A percentile compares a stretch with the other conserved stretches of the same genome.
phyloP scores from a whole-genome alignment of 495 filamentous ascomycete genomes.

The Xylaria sp. region DNA sequence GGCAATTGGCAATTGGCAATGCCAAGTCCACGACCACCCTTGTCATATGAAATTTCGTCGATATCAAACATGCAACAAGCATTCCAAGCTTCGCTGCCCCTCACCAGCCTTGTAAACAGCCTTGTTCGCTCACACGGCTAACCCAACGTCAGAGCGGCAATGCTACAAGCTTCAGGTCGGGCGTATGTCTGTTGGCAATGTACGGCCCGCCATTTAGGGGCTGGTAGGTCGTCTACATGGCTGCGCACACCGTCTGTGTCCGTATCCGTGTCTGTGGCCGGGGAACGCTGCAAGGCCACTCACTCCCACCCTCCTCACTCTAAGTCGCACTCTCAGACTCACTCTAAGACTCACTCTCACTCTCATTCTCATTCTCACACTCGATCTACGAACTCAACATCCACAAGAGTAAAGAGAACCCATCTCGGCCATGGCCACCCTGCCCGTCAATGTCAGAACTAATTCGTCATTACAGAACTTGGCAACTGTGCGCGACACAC shows the following conservation, averaged over 20 bases:
- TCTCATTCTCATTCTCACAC: no score
- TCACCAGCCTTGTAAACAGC: not conserved
- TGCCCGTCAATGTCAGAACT: not conserved
- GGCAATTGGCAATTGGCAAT: not conserved
- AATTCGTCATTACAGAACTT: conserved; percentile 28
- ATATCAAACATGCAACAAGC: not conserved
- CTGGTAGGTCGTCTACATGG: conserved; percentile 22
- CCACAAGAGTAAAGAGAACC: conserved; percentile 36
- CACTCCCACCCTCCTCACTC: no score
- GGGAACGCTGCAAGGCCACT: not conserved
- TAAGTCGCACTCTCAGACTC: no score
- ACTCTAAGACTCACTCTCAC: no score
- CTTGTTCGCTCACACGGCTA: not conserved
- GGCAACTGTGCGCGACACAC: conserved; percentile 33
- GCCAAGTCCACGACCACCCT: not conserved
- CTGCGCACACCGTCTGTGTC: conserved; percentile 23
- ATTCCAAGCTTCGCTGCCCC: not conserved
- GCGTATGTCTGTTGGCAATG: conserved; percentile 43
- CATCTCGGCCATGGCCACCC: not conserved
- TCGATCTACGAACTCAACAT: conserved; percentile 6
- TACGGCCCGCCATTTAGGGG: conserved; percentile 22
- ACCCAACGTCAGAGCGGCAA: conserved; percentile 5
- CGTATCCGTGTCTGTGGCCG: no score
- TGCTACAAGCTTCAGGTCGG: conserved; percentile 34
- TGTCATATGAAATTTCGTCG: not conserved